Conservation (phyloP, 768 basidiomycete genomes). For the Leccinum ochraceum region DNA sequence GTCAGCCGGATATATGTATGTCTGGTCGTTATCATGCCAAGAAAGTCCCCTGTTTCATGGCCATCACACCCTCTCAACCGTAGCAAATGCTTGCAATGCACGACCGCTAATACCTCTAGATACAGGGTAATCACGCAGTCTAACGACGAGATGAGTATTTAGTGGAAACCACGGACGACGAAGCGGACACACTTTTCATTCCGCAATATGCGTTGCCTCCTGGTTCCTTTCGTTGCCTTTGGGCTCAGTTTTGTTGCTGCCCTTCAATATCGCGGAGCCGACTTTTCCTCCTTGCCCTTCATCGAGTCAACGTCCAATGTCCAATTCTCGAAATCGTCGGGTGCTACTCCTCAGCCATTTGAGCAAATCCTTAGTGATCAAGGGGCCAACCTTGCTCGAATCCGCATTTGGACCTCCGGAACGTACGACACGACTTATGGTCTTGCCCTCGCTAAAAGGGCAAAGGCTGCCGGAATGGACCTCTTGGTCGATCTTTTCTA, state of each 20-base stretch:
- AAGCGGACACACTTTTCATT: neutral
- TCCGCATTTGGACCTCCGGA: constrained; percentile 15
- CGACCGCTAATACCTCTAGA: neutral
- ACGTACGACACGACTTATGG: constrained; percentile 13
- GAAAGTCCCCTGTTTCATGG: no score
- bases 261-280: constrained; percentile 9
- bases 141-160: neutral
- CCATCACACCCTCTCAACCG: no score
- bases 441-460: constrained; percentile 15
- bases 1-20: neutral
- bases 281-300: constrained; percentile 19
- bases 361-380: constrained; percentile 9
- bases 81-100: no score
- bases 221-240: neutral
- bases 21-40: no score
- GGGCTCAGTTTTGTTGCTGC: constrained; percentile 13
- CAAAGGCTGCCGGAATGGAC: constrained; percentile 13
- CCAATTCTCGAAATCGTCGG: neutral
- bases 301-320: constrained; percentile 10
- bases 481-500: constrained; percentile 15
- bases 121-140: neutral
- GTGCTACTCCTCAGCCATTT: constrained; percentile 4
- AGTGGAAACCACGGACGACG: neutral
- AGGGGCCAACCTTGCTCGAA: constrained; percentile 18
- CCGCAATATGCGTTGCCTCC: neutral